Evolutionary conservation across 345 rosid species (phyloP).

Genomic region (Eucalyptus lansdowneana): DNA sequence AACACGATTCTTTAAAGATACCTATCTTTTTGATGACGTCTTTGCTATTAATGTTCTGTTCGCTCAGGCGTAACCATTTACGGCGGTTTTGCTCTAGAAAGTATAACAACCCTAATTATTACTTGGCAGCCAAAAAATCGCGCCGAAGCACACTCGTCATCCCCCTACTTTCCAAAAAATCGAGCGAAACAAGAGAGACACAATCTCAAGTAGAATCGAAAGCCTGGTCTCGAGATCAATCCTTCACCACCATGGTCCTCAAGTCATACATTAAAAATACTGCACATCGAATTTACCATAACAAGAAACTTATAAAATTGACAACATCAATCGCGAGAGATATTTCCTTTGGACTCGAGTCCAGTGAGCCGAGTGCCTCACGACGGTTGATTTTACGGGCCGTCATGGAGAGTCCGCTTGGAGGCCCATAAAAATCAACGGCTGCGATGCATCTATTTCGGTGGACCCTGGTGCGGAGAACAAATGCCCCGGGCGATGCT

Average conservation of each 20-base stretch:
- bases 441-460: background rate
- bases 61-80: fast-evolving
- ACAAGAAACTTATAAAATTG: background rate
- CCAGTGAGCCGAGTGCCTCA: background rate
- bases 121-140: fast-evolving
- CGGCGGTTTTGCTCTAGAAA: fast-evolving
- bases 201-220: background rate
- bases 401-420: background rate
- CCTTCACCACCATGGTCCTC: background rate
- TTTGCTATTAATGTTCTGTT: background rate
- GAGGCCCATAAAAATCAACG: background rate
- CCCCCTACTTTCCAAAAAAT: background rate
- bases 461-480: background rate
- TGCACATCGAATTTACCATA: background rate
- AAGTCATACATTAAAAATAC: background rate
- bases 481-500: background rate
- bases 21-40: fast-evolving
- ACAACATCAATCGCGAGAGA: background rate
- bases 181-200: background rate
- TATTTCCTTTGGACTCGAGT: background rate
- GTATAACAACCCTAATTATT: background rate
- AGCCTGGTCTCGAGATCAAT: background rate
- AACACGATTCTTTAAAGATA: background rate
- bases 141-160: fast-evolving
- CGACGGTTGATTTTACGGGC: background rate